Conservation (phyloP, 352 stramenopile genomes). For the Phytophthora parvispora region DNA sequence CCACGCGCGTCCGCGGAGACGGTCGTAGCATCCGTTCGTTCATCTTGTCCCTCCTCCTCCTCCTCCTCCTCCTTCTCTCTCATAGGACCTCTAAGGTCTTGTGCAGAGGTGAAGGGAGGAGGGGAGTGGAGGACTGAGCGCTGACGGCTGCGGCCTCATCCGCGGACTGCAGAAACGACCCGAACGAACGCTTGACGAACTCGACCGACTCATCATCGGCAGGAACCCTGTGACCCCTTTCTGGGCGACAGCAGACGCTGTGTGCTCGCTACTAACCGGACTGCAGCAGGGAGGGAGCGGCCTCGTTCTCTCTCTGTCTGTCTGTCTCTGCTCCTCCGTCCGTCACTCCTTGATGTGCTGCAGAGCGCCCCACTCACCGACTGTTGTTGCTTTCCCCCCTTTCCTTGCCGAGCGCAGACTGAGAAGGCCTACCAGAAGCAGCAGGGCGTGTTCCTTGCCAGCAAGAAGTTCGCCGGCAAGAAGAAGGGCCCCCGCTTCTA, state of each 20-base stretch:
- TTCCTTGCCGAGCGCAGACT: slow-evolving; percentile 73
- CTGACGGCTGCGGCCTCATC: neutral
- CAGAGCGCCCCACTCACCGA: slow-evolving; percentile 2
- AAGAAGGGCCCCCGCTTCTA: slow-evolving; percentile 98
- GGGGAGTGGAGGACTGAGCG: no score
- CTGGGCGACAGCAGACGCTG: slow-evolving; percentile 20
- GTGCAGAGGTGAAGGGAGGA: neutral
- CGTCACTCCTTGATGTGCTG: neutral
- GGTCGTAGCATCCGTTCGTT: neutral
- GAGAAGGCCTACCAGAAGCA: slow-evolving; percentile 99
- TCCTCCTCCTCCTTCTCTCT: neutral
- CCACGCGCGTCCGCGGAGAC: slow-evolving; percentile 31
- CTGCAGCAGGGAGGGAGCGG: slow-evolving; percentile 7
- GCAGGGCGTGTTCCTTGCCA: slow-evolving; percentile 98
- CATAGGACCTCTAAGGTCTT: neutral
- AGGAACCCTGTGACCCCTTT: slow-evolving; percentile 26
- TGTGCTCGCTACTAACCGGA: slow-evolving; percentile 20
- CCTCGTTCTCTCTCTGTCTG: neutral
- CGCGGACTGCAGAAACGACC: slow-evolving; percentile 28
- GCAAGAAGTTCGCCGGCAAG: slow-evolving; percentile 95
- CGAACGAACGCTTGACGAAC: slow-evolving; percentile 29
- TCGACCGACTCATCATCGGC: slow-evolving; percentile 58
- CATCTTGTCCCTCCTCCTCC: no score
- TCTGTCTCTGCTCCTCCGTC: neutral
- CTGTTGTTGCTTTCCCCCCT: neutral